phyloP scores from a whole-genome alignment of 2,329 filamentous ascomycete species.

The Metarhizium robertsii region DNA sequence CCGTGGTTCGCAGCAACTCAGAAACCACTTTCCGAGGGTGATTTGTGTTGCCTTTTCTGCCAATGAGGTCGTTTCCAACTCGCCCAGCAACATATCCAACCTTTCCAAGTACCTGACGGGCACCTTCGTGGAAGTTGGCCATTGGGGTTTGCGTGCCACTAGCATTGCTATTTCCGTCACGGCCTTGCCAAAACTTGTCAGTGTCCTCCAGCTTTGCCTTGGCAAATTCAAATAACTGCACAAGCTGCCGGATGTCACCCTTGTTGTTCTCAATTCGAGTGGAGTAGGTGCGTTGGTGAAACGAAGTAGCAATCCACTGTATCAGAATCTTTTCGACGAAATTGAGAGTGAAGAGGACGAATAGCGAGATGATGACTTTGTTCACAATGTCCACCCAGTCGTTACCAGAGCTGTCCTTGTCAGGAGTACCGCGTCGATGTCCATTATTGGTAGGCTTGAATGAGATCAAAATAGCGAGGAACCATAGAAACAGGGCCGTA shows the following conservation, averaged over 20 bases:
- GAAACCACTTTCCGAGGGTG: slow-evolving; percentile 80
- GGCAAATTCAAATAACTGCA: slow-evolving; percentile 56
- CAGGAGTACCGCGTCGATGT: slow-evolving; percentile 31
- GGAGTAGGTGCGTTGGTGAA: slow-evolving; percentile 83
- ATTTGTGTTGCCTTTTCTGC: slow-evolving; percentile 58
- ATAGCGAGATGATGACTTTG: slow-evolving; percentile 79
- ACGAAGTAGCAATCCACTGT: slow-evolving; percentile 87
- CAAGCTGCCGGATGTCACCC: slow-evolving; percentile 62
- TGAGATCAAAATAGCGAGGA: slow-evolving; percentile 75
- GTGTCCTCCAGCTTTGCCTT: slow-evolving; percentile 59
- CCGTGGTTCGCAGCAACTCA: slow-evolving; percentile 62
- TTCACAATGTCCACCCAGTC: slow-evolving; percentile 71
- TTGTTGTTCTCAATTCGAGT: slow-evolving; percentile 90
- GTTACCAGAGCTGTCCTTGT: slow-evolving; percentile 37
- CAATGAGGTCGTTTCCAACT: slow-evolving; percentile 87
- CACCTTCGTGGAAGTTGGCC: slow-evolving; percentile 62
- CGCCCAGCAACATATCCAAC: slow-evolving; percentile 79
- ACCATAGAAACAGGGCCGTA: slow-evolving; percentile 84
- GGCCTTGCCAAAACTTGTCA: slow-evolving; percentile 38
- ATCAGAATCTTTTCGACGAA: slow-evolving; percentile 89
- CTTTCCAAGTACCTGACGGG: slow-evolving; percentile 65
- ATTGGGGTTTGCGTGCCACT: slow-evolving; percentile 68
- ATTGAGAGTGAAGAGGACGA: slow-evolving; percentile 72
- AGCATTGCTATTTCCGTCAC: slow-evolving; percentile 20
- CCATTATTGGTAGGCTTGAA: slow-evolving; percentile 73